phyloP scores from a whole-genome alignment of 305 asterid genomes.

The Fraxinus nigra region DNA sequence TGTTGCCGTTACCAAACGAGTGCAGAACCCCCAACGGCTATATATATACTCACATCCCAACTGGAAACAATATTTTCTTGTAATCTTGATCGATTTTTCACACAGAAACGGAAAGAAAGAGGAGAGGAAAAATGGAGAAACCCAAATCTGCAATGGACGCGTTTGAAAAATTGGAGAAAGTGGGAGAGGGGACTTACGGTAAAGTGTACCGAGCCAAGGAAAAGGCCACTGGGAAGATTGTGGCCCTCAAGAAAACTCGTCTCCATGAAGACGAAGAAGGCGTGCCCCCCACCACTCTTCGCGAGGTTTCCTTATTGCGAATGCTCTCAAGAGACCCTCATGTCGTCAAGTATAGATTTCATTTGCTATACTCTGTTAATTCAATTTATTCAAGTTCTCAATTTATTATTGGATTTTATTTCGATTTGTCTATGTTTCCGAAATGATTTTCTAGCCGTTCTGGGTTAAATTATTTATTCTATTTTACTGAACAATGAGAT shows the following conservation, averaged over 20 bases:
- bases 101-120: background rate
- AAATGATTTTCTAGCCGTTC: background rate
- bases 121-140: constrained; percentile 30
- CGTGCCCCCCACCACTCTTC: constrained; percentile 82
- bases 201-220: constrained; percentile 93
- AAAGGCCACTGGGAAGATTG: constrained; percentile 86
- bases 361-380: background rate
- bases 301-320: constrained; percentile 71
- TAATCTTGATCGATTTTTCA: constrained; percentile 5
- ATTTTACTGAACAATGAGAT: background rate
- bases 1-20: constrained; percentile 29
- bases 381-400: background rate
- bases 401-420: background rate
- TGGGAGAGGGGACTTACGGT: constrained; percentile 98
- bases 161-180: constrained; percentile 94
- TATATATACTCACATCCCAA: background rate
- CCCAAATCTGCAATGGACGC: constrained; percentile 83
- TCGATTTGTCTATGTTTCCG: background rate
- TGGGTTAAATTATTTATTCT: background rate
- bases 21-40: background rate
- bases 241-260: constrained; percentile 89
- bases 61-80: constrained; percentile 7
- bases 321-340: constrained; percentile 86
- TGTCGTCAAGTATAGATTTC: constrained; percentile 55
- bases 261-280: constrained; percentile 92